Evolutionary conservation across 1,139 yeast species (phyloP).

Genomic region (Suhomyces bolitotheri): DNA sequence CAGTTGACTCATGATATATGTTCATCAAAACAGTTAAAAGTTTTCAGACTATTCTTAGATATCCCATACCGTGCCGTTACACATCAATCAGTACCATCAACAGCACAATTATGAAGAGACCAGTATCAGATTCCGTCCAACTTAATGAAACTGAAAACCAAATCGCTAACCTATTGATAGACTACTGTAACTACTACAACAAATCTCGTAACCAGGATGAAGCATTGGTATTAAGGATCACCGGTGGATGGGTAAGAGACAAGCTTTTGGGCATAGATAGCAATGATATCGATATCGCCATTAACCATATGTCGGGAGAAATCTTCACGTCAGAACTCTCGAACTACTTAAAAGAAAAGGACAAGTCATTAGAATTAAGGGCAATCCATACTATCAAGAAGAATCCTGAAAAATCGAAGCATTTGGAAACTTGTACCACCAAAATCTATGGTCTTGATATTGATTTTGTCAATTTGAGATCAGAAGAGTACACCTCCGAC

Average conservation of each 20-base stretch:
- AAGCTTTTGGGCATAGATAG: constrained; percentile 77
- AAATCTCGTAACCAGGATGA: constrained; percentile 13
- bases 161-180: constrained; percentile 48
- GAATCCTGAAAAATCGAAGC: constrained; percentile 95
- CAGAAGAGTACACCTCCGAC: constrained; percentile 78
- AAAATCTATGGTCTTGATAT: constrained; percentile 76
- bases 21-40: constrained; percentile 1
- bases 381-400: constrained; percentile 79
- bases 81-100: too few species aligned
- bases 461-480: constrained; percentile 88
- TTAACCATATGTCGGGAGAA: constrained; percentile 81
- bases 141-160: constrained; percentile 50
- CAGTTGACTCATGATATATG: constrained; percentile 4
- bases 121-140: constrained; percentile 21
- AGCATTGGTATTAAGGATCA: constrained; percentile 63
- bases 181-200: constrained; percentile 42
- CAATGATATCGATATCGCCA: constrained; percentile 89
- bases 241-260: constrained; percentile 99
- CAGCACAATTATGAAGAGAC: constrained; percentile 7
- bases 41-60: not conserved
- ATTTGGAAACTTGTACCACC: constrained; percentile 94
- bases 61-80: too few species aligned
- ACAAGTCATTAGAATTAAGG: constrained; percentile 40
- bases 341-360: constrained; percentile 51
- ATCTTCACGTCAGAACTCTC: constrained; percentile 73